phyloP scores from a whole-genome alignment of 2,329 filamentous ascomycete species.

The Blumeria hordei region DNA sequence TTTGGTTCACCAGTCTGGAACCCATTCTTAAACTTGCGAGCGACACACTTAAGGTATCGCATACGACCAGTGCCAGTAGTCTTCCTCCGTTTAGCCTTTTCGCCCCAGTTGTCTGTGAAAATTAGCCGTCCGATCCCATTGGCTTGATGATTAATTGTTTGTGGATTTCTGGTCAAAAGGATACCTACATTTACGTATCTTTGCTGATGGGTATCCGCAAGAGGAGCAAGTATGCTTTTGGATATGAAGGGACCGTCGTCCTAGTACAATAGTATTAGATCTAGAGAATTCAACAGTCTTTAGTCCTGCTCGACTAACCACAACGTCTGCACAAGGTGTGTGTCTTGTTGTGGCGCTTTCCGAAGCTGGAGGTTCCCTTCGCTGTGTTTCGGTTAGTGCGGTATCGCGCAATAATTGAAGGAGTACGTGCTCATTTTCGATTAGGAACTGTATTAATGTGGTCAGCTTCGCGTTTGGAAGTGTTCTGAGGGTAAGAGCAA shows the following conservation, averaged over 20 bases:
- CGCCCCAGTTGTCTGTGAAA: constrained; percentile 91
- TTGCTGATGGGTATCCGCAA: constrained; percentile 94
- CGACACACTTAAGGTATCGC: constrained; percentile 79
- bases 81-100: constrained; percentile 99
- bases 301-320: background rate
- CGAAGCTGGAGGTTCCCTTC: constrained; percentile 15
- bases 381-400: constrained; percentile 10
- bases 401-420: background rate
- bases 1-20: constrained; percentile 84
- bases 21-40: constrained; percentile 90
- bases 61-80: constrained; percentile 92
- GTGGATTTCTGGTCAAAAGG: background rate
- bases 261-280: constrained; percentile 19
- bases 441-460: constrained; percentile 8
- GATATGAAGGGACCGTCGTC: constrained; percentile 93
- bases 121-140: constrained; percentile 21
- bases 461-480: background rate
- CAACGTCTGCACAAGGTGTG: constrained; percentile 13
- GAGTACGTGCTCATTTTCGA: constrained; percentile 1
- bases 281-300: background rate
- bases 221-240: constrained; percentile 95
- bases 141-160: background rate
- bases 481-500: too few relatives aligned
- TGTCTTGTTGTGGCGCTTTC: constrained; percentile 16
- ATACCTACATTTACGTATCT: constrained; percentile 92